Base-by-base conservation (phyloP, 2,329 filamentous ascomycete genomes). In the Monosporascus cannonballus region DNA sequence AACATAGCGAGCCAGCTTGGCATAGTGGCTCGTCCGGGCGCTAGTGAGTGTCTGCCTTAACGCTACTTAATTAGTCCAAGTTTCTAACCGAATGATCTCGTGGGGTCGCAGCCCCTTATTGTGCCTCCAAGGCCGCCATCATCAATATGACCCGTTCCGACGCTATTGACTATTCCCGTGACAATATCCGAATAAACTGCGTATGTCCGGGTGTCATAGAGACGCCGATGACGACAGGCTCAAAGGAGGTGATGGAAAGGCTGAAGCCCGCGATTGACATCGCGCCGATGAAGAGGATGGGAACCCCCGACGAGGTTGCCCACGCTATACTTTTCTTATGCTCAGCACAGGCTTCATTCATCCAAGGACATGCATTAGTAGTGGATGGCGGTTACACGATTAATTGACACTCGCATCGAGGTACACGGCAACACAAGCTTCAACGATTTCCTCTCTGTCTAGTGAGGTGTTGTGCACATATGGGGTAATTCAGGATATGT, bases 81-180 rank as follows among this genome's bases (percentile, higher is more conserved):
- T 30, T 11, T 11, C 27, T 30, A 30, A 27, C 25, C 25, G 8
- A 30, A 30, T 11, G 27, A 30, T 30, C 9, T 1, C 9, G 9
- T 30, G 27, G 27, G 9, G 9, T 39, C 39, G 20, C 45, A 79
- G 78, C 78, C 9, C 72, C 78, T 1, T 84, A 83, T 55, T 82
- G 77, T 51, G 77, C 75, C 0, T 81, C 78, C 4, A 85, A 84
- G 56, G 75, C 79, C 15, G 81, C 80, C 0, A 73, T 84, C 2
- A 76, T 84, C 48, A 78, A 76, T 22, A 74, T 84, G 74, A 84
- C 81, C 0, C 69, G 75, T 6, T 70, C 76, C 0, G 80, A 81
- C 56, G 79, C 78, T 1, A 80, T 81, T 20, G 76, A 84, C 56
- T 82, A 83, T 59, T 76, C 79, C 0, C 52, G 50, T n/a, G 67